Conservation (phyloP, 805 yeast species). For the Scheffersomyces amazonensis region DNA sequence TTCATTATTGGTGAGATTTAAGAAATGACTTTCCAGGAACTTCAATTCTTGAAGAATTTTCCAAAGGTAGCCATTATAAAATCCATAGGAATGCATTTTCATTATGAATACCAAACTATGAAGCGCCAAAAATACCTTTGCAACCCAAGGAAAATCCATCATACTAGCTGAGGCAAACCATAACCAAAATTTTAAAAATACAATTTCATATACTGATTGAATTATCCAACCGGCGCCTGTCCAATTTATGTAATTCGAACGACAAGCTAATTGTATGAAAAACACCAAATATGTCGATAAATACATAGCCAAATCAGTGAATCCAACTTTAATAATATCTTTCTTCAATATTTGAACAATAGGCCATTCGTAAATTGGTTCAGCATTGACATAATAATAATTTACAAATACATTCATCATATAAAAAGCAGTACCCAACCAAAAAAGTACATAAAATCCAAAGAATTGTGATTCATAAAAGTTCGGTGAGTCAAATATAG, state of each 20-base stretch:
- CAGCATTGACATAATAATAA: constrained; percentile 45
- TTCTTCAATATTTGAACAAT: constrained; percentile 55
- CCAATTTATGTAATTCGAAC: constrained; percentile 55
- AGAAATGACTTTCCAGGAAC: constrained; percentile 44
- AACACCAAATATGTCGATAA: constrained; percentile 59
- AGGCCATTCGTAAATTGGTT: constrained; percentile 47
- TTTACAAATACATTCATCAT: constrained; percentile 53
- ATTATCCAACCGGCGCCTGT: constrained; percentile 57
- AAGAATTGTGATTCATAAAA: constrained; percentile 52
- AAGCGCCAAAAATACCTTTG: constrained; percentile 75
- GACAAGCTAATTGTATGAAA: constrained; percentile 55
- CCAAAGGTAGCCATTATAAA: constrained; percentile 91
- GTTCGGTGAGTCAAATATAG: constrained; percentile 53
- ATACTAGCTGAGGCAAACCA: constrained; percentile 47
- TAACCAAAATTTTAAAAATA: constrained; percentile 51
- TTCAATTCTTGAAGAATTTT: constrained; percentile 51
- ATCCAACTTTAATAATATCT: constrained; percentile 65
- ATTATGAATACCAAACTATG: constrained; percentile 85
- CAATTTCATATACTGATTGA: constrained; percentile 54
- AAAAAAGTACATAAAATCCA: constrained; percentile 78
- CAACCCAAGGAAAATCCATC: constrained; percentile 80
- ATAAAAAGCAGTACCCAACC: constrained; percentile 64
- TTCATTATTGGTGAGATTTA: constrained; percentile 29
- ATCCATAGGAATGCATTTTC: constrained; percentile 94
- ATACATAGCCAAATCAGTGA: constrained; percentile 77